These are phyloP conservation scores for Termitomyces sp. DNA, from an alignment of 768 basidiomycete species.

Conservation along the genomic window DNA sequence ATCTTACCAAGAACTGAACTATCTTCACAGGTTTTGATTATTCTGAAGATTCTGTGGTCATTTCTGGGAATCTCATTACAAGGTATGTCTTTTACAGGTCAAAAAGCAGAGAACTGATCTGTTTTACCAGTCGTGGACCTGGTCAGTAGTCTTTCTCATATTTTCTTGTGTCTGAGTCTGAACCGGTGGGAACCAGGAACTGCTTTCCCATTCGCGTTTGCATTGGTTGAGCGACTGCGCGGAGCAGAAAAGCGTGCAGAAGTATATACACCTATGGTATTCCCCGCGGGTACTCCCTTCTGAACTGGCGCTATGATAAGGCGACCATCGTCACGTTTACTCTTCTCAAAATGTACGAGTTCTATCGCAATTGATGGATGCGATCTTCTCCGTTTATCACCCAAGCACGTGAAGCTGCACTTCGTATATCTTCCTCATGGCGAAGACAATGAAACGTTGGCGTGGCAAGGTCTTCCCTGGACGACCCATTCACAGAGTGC, in stretches of 20 bases:
- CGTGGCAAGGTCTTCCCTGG: no score
- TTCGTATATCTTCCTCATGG: no score
- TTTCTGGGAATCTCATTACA: conserved; percentile 72
- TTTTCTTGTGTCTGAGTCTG: not conserved
- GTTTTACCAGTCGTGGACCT: conserved; percentile 57
- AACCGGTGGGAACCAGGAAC: conserved; percentile 45
- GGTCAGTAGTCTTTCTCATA: conserved; percentile 35
- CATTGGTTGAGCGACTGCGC: conserved; percentile 68
- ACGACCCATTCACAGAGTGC: no score
- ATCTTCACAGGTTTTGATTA: conserved; percentile 61
- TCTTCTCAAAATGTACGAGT: not conserved
- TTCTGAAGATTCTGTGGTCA: conserved; percentile 67
- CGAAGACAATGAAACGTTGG: no score
- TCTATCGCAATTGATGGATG: not conserved
- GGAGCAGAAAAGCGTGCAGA: conserved; percentile 60
- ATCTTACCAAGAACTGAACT: not conserved
- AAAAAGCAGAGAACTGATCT: not conserved
- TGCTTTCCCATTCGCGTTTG: conserved; percentile 72
- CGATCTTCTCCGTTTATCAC: no score
- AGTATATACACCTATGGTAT: conserved; percentile 66
- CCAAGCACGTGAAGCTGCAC: no score
- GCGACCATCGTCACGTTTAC: not conserved
- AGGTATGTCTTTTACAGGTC: conserved; percentile 39
- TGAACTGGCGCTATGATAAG: not conserved
- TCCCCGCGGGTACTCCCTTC: conserved; percentile 52